Percentiles rank a stretch among this genome's conserved stretches.
Evolutionary conservation across 768 basidiomycete species (phyloP).

Genomic region (Suillus discolor): DNA sequence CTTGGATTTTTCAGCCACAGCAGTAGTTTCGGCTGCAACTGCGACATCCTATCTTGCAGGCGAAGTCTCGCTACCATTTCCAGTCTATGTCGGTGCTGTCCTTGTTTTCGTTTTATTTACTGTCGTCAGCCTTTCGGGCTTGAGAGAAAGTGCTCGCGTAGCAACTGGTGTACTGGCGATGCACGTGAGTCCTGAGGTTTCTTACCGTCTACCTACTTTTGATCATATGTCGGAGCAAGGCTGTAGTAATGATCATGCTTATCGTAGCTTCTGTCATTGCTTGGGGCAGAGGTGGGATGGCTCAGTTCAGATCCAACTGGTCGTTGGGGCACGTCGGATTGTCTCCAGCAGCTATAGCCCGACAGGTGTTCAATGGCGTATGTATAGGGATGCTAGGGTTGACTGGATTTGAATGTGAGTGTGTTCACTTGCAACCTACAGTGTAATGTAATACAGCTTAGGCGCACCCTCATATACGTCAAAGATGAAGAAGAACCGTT

Average conservation of each 20-base stretch:
- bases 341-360: conserved; percentile 35
- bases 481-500: conserved; percentile 55
- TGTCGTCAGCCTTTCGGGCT: conserved; percentile 54
- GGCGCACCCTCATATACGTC: conserved; percentile 69
- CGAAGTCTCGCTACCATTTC: conserved; percentile 62
- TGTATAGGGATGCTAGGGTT: conserved; percentile 74
- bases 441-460: conserved; percentile 20
- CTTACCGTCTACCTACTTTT: conserved; percentile 8
- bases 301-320: conserved; percentile 60
- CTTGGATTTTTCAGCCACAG: conserved; percentile 72
- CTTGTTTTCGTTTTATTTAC: conserved; percentile 59
- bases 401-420: conserved; percentile 68
- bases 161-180: conserved; percentile 58
- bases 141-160: conserved; percentile 64
- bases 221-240: conserved; percentile 32
- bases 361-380: conserved; percentile 63
- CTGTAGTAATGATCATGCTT: conserved; percentile 57
- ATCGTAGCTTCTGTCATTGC: conserved; percentile 50
- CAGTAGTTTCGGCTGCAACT: conserved; percentile 74
- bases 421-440: not conserved
- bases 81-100: conserved; percentile 50
- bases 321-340: conserved; percentile 31
- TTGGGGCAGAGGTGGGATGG: conserved; percentile 54
- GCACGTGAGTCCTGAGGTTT: conserved; percentile 48
- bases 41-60: conserved; percentile 68